Percentiles rank a stretch among this genome's conserved stretches.
Conservation (phyloP, 306 rosid genomes). For the Pyrus betulifolia region DNA sequence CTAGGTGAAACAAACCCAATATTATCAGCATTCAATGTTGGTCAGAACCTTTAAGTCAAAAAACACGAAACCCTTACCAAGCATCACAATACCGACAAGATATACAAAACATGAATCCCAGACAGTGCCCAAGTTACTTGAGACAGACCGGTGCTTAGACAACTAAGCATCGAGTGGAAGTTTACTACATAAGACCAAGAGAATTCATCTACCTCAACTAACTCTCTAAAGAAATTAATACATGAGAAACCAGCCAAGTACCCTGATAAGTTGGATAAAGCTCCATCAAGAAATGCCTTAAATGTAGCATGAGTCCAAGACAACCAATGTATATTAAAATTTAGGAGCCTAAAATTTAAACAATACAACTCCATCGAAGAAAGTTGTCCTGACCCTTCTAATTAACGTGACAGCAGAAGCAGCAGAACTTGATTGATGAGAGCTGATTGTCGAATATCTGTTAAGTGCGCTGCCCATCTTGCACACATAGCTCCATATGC, state of each 20-base stretch:
- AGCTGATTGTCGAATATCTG: conserved; percentile 34
- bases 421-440: conserved; percentile 39
- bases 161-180: background rate
- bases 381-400: conserved; percentile 51
- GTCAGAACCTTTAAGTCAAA: background rate
- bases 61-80: background rate
- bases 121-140: background rate
- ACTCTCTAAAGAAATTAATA: background rate
- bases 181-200: background rate
- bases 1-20: conserved; percentile 3
- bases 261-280: background rate
- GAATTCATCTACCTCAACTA: background rate
- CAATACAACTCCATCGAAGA: background rate
- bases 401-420: conserved; percentile 51
- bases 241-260: background rate
- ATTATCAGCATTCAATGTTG: background rate
- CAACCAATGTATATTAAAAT: background rate
- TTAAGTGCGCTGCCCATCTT: conserved; percentile 81
- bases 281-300: background rate
- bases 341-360: background rate
- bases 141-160: background rate
- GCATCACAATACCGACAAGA: background rate
- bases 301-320: background rate
- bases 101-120: background rate
- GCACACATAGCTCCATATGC: conserved; percentile 90